A percentile compares a stretch with the other conserved stretches of the same genome.
These are phyloP conservation scores for Thermothielavioides terrestris DNA, from an alignment of 495 filamentous ascomycete genomes.

Conservation along the genomic window DNA sequence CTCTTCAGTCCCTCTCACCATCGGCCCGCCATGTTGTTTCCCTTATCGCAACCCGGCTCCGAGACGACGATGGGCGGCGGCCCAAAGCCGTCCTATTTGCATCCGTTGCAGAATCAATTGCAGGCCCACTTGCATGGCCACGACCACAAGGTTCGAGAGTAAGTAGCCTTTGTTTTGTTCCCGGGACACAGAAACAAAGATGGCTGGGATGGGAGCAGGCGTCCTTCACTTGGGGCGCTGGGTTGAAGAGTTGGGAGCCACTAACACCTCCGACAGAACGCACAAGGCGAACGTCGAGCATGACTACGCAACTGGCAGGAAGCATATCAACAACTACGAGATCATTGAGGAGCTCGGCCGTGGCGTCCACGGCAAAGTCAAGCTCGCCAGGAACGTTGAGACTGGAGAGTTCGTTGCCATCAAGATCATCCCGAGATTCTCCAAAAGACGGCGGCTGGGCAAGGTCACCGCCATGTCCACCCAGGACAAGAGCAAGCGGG, in stretches of 20 bases:
- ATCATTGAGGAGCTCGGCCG: slow-evolving; percentile 92
- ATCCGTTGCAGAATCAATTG: slow-evolving; percentile 51
- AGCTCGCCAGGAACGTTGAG: slow-evolving; percentile 71
- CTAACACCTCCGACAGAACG: slow-evolving; percentile 43
- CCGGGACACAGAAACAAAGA: neutral
- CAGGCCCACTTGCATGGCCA: neutral
- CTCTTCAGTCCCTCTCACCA: slow-evolving; percentile 49
- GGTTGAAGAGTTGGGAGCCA: too few relatives aligned
- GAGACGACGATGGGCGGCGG: slow-evolving; percentile 39
- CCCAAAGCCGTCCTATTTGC: slow-evolving; percentile 50
- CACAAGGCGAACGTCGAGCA: slow-evolving; percentile 83
- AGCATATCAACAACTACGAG: slow-evolving; percentile 94
- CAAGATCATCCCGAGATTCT: slow-evolving; percentile 96
- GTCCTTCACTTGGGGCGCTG: too few relatives aligned
- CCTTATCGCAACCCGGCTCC: slow-evolving; percentile 30
- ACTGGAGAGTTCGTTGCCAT: slow-evolving; percentile 83
- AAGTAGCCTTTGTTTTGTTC: slow-evolving; percentile 18
- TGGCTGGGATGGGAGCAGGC: neutral
- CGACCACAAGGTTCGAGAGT: slow-evolving; percentile 54
- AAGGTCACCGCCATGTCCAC: slow-evolving; percentile 51
- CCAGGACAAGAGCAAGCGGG: slow-evolving; percentile 90
- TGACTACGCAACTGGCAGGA: slow-evolving; percentile 79
- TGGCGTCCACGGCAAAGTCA: slow-evolving; percentile 95
- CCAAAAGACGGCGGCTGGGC: slow-evolving; percentile 85
- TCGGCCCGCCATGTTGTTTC: slow-evolving; percentile 32